phyloP scores from a whole-genome alignment of 2,329 filamentous ascomycete genomes.

The Cladophialophora bantiana region DNA sequence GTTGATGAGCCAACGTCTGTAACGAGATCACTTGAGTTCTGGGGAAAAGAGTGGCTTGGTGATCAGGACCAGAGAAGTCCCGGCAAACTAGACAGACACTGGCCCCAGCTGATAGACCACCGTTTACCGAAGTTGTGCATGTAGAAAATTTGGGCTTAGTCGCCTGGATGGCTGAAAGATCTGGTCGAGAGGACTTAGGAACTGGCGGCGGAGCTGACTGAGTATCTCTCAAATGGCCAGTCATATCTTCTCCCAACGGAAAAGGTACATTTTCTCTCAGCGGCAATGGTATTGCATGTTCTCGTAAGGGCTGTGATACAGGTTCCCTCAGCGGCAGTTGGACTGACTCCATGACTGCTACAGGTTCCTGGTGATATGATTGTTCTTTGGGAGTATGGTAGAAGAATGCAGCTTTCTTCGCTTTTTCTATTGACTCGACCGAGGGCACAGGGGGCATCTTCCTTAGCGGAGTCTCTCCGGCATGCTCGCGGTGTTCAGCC shows the following conservation, averaged over 20 bases:
- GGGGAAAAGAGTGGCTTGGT: slow-evolving; percentile 78
- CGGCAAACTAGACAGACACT: slow-evolving; percentile 77
- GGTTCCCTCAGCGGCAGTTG: slow-evolving; percentile 9
- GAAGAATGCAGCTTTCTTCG: slow-evolving; percentile 56
- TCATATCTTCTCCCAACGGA: slow-evolving; percentile 5
- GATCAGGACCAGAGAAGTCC: slow-evolving; percentile 84
- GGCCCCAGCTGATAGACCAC: slow-evolving; percentile 34
- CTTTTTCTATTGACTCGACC: slow-evolving; percentile 45
- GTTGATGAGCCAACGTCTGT: slow-evolving; percentile 75
- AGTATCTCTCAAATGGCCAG: slow-evolving; percentile 11
- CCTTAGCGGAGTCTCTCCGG: slow-evolving; percentile 30
- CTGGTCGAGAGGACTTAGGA: slow-evolving; percentile 63
- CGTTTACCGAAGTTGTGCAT: slow-evolving; percentile 19
- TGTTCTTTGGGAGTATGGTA: slow-evolving; percentile 34
- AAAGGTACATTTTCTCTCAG: slow-evolving; percentile 10
- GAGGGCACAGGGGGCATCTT: slow-evolving; percentile 46
- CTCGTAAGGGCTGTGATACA: slow-evolving; percentile 6
- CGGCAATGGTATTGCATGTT: neutral
- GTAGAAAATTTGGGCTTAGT: slow-evolving; percentile 53
- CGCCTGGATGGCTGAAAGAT: slow-evolving; percentile 63
- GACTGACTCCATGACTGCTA: slow-evolving; percentile 31
- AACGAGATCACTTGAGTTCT: slow-evolving; percentile 74
- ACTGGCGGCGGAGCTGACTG: slow-evolving; percentile 55
- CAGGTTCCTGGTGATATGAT: slow-evolving; percentile 30
- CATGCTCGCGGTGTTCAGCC: slow-evolving; percentile 24